Conservation (phyloP, 2,329 filamentous ascomycete genomes). For the Talaromyces sp. region DNA sequence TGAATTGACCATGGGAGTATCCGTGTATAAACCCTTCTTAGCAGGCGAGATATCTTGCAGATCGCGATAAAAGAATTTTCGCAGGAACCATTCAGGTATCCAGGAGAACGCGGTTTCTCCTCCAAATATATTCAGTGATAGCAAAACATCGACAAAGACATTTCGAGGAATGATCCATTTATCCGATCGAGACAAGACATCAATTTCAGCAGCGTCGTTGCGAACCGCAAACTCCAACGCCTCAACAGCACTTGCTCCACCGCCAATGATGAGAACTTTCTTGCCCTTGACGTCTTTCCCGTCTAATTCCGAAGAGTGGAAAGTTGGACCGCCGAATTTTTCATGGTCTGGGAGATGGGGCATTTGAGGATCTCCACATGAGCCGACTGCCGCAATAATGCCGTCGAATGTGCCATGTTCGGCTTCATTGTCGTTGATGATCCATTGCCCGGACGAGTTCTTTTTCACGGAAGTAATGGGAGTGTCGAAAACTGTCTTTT, state of each 20-base stretch:
- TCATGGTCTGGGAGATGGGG: slow-evolving; percentile 68
- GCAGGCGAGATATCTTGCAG: slow-evolving; percentile 69
- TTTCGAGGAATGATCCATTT: slow-evolving; percentile 89
- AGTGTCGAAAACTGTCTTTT: slow-evolving; percentile 69
- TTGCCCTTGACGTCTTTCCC: slow-evolving; percentile 71
- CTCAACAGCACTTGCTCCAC: slow-evolving; percentile 77
- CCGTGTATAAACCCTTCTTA: slow-evolving; percentile 71
- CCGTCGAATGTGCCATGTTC: slow-evolving; percentile 73
- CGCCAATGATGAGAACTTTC: slow-evolving; percentile 71
- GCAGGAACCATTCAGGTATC: slow-evolving; percentile 73
- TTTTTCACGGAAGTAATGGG: slow-evolving; percentile 67
- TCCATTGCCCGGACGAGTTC: slow-evolving; percentile 67
- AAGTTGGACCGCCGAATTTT: slow-evolving; percentile 67
- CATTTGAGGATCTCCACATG: slow-evolving; percentile 74
- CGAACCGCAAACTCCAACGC: slow-evolving; percentile 74
- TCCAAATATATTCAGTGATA: slow-evolving; percentile 75
- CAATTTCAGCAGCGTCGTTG: slow-evolving; percentile 64
- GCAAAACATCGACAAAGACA: slow-evolving; percentile 66
- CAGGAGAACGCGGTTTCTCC: slow-evolving; percentile 71
- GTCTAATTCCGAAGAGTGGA: slow-evolving; percentile 72
- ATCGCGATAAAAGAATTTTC: slow-evolving; percentile 79
- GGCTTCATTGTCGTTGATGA: slow-evolving; percentile 70
- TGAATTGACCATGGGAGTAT: slow-evolving; percentile 84
- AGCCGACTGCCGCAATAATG: slow-evolving; percentile 73
- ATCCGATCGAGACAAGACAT: slow-evolving; percentile 71